These are phyloP conservation scores for Larix kaempferi DNA, from an alignment of 75 land plant genomes.

Conservation along the genomic window DNA sequence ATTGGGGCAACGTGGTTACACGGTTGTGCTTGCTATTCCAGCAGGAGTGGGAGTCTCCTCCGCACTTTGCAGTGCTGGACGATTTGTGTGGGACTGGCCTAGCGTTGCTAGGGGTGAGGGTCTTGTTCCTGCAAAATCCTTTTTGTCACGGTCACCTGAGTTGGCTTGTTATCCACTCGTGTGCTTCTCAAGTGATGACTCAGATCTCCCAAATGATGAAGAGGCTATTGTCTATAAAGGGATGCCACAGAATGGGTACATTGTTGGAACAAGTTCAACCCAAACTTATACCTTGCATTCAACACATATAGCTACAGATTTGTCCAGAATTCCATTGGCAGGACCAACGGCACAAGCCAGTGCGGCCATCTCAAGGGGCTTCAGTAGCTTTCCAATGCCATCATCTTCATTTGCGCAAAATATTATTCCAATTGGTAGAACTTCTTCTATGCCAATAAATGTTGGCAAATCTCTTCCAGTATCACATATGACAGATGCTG, in stretches of 20 bases:
- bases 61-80: conserved; percentile 78
- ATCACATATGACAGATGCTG: background rate
- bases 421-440: background rate
- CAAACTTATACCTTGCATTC: background rate
- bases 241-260: background rate
- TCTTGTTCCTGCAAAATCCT: conserved; percentile 52
- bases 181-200: conserved; percentile 24
- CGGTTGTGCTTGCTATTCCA: conserved; percentile 88
- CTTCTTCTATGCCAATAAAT: background rate
- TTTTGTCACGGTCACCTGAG: conserved; percentile 26
- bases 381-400: background rate
- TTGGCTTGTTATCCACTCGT: conserved; percentile 22
- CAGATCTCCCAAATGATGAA: conserved; percentile 50
- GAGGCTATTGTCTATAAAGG: conserved; percentile 52
- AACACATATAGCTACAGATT: background rate
- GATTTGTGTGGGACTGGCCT: conserved; percentile 95
- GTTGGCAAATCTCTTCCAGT: background rate
- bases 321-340: background rate
- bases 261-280: conserved; percentile 8
- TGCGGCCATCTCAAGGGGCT: background rate
- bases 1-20: conserved; percentile 91
- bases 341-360: background rate
- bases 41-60: conserved; percentile 75
- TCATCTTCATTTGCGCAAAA: background rate
- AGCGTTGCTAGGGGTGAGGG: conserved; percentile 86